phyloP scores from a whole-genome alignment of 306 rosid genomes.

The barrel medic (Medicago truncatula) region DNA sequence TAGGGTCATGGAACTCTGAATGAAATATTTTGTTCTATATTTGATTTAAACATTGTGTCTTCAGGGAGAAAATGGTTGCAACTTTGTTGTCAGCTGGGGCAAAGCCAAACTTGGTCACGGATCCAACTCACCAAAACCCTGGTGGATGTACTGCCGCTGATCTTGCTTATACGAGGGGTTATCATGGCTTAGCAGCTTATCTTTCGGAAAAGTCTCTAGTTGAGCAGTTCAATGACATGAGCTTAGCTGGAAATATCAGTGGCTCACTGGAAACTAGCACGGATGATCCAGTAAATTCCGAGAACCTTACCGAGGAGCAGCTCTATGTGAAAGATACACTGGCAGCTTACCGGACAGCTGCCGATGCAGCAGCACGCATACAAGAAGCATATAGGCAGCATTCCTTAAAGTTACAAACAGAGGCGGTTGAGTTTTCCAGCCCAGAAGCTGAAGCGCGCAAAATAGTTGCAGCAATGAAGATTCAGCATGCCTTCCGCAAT shows the following conservation, averaged over 20 bases:
- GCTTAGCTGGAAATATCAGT: conserved; percentile 82
- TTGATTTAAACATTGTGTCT: conserved; percentile 36
- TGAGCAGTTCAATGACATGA: conserved; percentile 82
- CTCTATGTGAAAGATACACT: conserved; percentile 69
- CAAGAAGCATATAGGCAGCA: conserved; percentile 85
- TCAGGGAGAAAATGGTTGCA: conserved; percentile 90
- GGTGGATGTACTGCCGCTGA: conserved; percentile 83
- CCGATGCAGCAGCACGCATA: conserved; percentile 96
- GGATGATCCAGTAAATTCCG: conserved; percentile 48
- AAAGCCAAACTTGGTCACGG: conserved; percentile 91
- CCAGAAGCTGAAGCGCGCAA: conserved; percentile 84
- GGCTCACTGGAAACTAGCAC: conserved; percentile 70
- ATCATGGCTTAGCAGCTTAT: conserved; percentile 84
- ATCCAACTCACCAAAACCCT: conserved; percentile 79
- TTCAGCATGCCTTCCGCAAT: conserved; percentile 90
- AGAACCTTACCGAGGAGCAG: conserved; percentile 78
- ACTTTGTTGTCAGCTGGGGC: conserved; percentile 82
- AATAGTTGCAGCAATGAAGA: conserved; percentile 93
- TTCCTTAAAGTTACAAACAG: conserved; percentile 62
- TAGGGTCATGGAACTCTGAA: conserved; percentile 24
- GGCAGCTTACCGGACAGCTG: conserved; percentile 85
- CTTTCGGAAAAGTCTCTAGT: conserved; percentile 93
- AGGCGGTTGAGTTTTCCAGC: conserved; percentile 52
- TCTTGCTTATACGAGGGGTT: conserved; percentile 73
- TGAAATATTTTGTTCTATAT: conserved; percentile 13